Conservation (phyloP, 2,329 filamentous ascomycete genomes). For the Beauveria brongniartii region DNA sequence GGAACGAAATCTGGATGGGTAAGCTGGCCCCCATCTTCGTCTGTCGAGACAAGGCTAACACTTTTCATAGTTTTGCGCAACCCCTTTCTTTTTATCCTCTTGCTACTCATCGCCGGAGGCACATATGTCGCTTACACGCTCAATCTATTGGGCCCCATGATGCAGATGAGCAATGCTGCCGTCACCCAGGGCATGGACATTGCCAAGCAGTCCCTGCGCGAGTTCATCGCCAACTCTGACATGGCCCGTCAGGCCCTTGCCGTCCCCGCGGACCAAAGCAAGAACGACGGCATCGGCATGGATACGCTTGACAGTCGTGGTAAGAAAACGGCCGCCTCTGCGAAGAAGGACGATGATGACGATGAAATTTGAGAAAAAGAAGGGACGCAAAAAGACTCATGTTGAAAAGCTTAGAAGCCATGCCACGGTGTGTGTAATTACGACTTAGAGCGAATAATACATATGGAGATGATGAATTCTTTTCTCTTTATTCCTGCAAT, state of each 20-base stretch:
- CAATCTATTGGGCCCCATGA: constrained; percentile 91
- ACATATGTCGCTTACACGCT: constrained; percentile 88
- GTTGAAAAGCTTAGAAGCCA: constrained; percentile 9
- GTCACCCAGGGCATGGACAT: constrained; percentile 80
- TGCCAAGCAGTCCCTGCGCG: constrained; percentile 81
- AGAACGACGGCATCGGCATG: constrained; percentile 45
- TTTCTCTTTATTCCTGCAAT: background rate
- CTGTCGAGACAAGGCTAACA: constrained; percentile 10
- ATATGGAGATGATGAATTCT: constrained; percentile 1
- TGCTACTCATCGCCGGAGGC: constrained; percentile 66
- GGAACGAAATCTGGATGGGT: constrained; percentile 97
- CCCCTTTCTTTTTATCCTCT: constrained; percentile 82
- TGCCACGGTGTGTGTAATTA: constrained; percentile 1
- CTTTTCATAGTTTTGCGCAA: constrained; percentile 70
- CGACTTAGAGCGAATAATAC: constrained; percentile 3
- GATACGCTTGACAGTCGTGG: constrained; percentile 53
- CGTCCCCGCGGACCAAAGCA: constrained; percentile 49
- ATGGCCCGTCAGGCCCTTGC: constrained; percentile 75
- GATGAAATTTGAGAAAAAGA: constrained; percentile 43
- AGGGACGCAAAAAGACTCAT: background rate
- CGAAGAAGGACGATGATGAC: constrained; percentile 37
- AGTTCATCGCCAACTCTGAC: constrained; percentile 84
- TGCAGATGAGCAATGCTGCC: constrained; percentile 90
- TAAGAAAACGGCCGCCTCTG: constrained; percentile 34
- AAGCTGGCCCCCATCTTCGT: constrained; percentile 29